phyloP scores from a whole-genome alignment of 140 eudicot species.

The Erigeron philadelphicus region DNA sequence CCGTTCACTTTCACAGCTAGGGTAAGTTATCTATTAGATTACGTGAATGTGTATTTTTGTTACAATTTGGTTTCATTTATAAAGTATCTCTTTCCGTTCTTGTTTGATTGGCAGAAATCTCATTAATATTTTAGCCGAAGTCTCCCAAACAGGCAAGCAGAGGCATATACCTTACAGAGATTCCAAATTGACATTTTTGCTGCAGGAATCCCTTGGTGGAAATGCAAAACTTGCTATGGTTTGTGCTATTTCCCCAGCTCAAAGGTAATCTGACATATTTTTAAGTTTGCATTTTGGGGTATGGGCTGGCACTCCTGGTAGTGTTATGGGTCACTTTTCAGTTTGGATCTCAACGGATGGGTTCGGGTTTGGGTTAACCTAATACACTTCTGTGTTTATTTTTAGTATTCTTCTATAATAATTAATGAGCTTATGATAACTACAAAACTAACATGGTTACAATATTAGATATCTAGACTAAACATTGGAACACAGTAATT shows the following conservation, averaged over 20 bases:
- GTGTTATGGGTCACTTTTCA: not conserved
- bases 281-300: not conserved
- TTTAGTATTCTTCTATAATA: not conserved
- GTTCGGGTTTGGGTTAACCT: not conserved
- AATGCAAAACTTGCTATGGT: constrained; percentile 92
- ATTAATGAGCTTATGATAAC: not conserved
- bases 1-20: constrained; percentile 96
- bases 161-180: constrained; percentile 98
- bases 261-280: constrained; percentile 40
- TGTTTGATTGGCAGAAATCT: constrained; percentile 58
- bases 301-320: not conserved
- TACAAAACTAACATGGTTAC: not conserved
- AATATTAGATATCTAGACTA: not conserved
- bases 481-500: too few relatives aligned
- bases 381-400: not conserved
- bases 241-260: constrained; percentile 90
- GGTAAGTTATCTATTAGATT: constrained; percentile 48
- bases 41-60: not conserved
- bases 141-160: constrained; percentile 93
- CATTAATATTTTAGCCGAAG: constrained; percentile 87
- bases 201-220: constrained; percentile 99
- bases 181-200: constrained; percentile 87
- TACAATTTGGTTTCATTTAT: constrained; percentile 4
- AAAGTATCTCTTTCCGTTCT: not conserved
- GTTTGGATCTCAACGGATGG: not conserved